Evolutionary conservation across 768 basidiomycete species (phyloP).

Genomic region (Leccinum longicurvipes): DNA sequence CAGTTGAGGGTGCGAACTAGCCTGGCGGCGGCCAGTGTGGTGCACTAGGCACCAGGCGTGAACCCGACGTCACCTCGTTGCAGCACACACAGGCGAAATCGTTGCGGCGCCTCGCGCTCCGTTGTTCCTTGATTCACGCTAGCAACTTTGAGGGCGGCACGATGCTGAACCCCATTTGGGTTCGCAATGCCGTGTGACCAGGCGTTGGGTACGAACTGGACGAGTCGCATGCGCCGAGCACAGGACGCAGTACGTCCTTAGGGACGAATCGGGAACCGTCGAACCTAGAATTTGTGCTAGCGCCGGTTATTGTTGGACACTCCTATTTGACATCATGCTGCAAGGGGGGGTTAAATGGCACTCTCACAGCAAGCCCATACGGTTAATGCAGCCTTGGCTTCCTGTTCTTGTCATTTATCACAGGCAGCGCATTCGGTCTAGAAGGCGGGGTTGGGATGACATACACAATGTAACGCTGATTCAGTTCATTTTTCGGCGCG

Average conservation of each 20-base stretch:
- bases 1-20: not conserved
- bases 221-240: not conserved
- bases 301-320: slow-evolving; percentile 11
- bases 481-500: slow-evolving; percentile 8
- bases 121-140: slow-evolving; percentile 9
- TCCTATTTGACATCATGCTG: slow-evolving; percentile 10
- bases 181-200: slow-evolving; percentile 9
- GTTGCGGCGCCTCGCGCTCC: not conserved
- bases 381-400: slow-evolving; percentile 9
- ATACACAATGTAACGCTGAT: slow-evolving; percentile 13
- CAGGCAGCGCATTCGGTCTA: slow-evolving; percentile 6
- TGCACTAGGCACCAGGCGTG: slow-evolving; percentile 10
- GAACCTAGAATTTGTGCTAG: slow-evolving; percentile 10
- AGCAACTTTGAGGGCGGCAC: slow-evolving; percentile 9
- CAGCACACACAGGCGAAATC: slow-evolving; percentile 1
- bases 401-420: slow-evolving; percentile 10
- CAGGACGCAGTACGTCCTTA: slow-evolving; percentile 5
- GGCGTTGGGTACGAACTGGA: slow-evolving; percentile 1
- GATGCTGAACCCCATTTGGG: slow-evolving; percentile 9
- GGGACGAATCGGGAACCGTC: slow-evolving; percentile 13
- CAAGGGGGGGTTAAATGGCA: slow-evolving; percentile 5
- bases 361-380: slow-evolving; percentile 18
- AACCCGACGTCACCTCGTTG: slow-evolving; percentile 12
- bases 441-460: slow-evolving; percentile 14
- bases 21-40: not conserved